Evolutionary conservation across 352 stramenopile genomes (phyloP).

Genomic region (Phytophthora tubulina): DNA sequence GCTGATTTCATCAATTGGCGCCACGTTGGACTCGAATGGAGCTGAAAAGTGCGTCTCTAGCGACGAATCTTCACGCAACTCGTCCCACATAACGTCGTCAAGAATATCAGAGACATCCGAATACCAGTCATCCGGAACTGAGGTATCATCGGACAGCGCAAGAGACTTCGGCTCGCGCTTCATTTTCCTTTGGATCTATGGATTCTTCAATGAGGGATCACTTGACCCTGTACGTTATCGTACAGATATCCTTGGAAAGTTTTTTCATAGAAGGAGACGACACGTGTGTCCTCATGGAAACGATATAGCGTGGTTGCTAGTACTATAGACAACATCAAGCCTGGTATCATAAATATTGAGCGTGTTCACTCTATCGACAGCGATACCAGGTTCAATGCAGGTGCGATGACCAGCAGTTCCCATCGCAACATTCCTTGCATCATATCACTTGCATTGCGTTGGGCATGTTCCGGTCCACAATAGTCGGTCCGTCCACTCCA

Average conservation of each 20-base stretch:
- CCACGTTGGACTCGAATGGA: slow-evolving; percentile 1
- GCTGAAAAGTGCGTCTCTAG: not conserved
- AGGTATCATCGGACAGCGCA: not conserved
- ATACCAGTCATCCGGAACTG: slow-evolving; percentile 1
- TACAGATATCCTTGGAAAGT: too few species aligned
- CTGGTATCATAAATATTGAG: too few species aligned
- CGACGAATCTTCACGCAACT: slow-evolving; percentile 11
- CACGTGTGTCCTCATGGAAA: too few species aligned
- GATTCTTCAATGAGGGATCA: too few species aligned
- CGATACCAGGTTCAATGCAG: slow-evolving; percentile 36
- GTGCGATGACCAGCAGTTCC: slow-evolving; percentile 49
- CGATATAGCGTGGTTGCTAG: too few species aligned
- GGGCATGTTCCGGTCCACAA: slow-evolving; percentile 44
- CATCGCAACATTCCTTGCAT: slow-evolving; percentile 49
- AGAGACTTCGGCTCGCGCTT: slow-evolving; percentile 6
- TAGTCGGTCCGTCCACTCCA: slow-evolving; percentile 56
- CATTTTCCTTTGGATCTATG: slow-evolving; percentile 2
- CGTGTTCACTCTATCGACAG: slow-evolving; percentile 30
- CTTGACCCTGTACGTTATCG: too few species aligned
- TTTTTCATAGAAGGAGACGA: too few species aligned
- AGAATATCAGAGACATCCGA: slow-evolving; percentile 10
- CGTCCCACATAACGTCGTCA: slow-evolving; percentile 28
- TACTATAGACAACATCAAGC: too few species aligned
- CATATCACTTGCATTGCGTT: slow-evolving; percentile 50
- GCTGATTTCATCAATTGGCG: slow-evolving; percentile 11